phyloP scores from a whole-genome alignment of 768 basidiomycete species.

The Pluteus cervinus region DNA sequence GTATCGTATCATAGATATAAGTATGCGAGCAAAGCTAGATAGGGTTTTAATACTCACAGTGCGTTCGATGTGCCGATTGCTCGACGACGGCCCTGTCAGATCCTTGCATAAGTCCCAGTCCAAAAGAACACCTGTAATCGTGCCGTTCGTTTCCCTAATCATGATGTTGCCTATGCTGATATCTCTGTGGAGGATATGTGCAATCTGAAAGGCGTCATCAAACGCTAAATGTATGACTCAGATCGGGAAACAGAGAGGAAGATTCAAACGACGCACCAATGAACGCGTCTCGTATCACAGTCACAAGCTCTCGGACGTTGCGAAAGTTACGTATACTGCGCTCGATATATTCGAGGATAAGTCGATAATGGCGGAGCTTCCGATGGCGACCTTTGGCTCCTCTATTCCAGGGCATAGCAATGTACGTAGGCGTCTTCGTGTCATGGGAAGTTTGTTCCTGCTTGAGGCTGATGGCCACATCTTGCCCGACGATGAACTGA shows the following conservation, averaged over 20 bases:
- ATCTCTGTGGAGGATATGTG: slow-evolving; percentile 3
- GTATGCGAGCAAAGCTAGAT: too few relatives aligned
- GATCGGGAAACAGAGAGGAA: background rate
- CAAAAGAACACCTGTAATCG: slow-evolving; percentile 5
- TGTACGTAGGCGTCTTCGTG: background rate
- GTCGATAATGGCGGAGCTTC: slow-evolving; percentile 2
- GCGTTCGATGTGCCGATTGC: too few relatives aligned
- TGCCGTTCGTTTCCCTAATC: slow-evolving; percentile 1
- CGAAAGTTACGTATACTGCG: background rate
- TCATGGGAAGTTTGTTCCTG: too few relatives aligned
- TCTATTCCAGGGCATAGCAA: background rate
- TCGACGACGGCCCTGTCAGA: too few relatives aligned
- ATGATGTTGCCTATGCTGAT: slow-evolving; percentile 2
- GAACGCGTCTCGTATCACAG: slow-evolving; percentile 2
- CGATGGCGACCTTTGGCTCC: too few relatives aligned
- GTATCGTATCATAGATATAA: background rate
- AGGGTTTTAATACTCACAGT: slow-evolving; percentile 3
- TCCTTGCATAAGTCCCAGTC: slow-evolving; percentile 9
- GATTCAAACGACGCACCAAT: slow-evolving; percentile 1
- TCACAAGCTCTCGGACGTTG: slow-evolving; percentile 1
- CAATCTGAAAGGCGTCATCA: slow-evolving; percentile 1
- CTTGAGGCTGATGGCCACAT: too few relatives aligned
- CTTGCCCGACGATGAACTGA: slow-evolving; percentile 2
- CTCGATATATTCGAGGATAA: slow-evolving; percentile 1
- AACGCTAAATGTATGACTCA: slow-evolving; percentile 3